phyloP scores from a whole-genome alignment of 2,329 filamentous ascomycete species.

The Neurospora sp. region DNA sequence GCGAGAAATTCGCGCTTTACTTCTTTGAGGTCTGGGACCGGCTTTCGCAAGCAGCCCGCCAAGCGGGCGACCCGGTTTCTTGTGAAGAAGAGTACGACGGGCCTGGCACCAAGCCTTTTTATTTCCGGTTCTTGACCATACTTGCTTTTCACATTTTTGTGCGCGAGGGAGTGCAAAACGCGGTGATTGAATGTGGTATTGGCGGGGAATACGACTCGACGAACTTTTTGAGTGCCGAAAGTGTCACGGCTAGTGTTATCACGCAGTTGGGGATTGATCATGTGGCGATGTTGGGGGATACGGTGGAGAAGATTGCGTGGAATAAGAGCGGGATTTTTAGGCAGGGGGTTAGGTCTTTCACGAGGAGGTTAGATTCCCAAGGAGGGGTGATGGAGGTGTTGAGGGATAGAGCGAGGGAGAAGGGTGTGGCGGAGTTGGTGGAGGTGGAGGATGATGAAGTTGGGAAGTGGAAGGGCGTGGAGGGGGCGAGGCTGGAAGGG shows the following conservation, averaged over 20 bases:
- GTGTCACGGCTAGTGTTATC: constrained; percentile 49
- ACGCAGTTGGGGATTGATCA: constrained; percentile 63
- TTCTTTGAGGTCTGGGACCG: constrained; percentile 80
- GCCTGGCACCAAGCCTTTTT: constrained; percentile 67
- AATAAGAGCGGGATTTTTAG: constrained; percentile 67
- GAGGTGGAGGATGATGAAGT: constrained; percentile 31
- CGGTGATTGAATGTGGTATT: constrained; percentile 87
- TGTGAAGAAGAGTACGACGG: constrained; percentile 28
- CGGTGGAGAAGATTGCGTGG: constrained; percentile 59
- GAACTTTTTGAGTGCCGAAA: constrained; percentile 59
- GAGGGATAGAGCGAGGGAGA: constrained; percentile 45
- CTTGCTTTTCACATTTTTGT: constrained; percentile 81
- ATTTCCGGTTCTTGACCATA: constrained; percentile 85
- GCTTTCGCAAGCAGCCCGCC: constrained; percentile 31
- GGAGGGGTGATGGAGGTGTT: constrained; percentile 19
- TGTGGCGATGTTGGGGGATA: constrained; percentile 50
- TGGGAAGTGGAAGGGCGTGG: constrained; percentile 31
- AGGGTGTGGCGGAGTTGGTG: constrained; percentile 31
- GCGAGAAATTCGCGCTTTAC: constrained; percentile 60
- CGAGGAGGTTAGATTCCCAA: constrained; percentile 4
- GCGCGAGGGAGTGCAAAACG: constrained; percentile 58
- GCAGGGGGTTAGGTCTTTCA: constrained; percentile 28
- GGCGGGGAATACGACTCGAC: constrained; percentile 91
- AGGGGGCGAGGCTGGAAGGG: constrained; percentile 32
- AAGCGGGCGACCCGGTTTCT: constrained; percentile 19